Conservation (phyloP, 2,329 filamentous ascomycete species). For the Hawksworthiomyces lignivorus region DNA sequence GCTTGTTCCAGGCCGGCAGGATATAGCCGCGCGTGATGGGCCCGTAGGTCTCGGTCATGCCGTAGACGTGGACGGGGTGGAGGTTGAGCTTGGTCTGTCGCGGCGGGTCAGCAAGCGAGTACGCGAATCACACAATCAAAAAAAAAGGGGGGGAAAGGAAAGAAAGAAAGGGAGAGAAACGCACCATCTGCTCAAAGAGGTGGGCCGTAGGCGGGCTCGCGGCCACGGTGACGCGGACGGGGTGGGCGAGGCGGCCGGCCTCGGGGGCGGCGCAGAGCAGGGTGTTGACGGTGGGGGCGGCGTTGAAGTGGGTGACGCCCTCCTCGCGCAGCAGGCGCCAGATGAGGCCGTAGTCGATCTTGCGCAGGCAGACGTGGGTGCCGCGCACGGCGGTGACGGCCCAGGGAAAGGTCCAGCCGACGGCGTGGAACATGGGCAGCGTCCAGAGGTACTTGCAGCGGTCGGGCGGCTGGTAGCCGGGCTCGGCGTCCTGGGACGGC, state of each 20-base stretch:
- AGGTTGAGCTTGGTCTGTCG: constrained; percentile 64
- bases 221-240: constrained; percentile 83
- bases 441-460: constrained; percentile 85
- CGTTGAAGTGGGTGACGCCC: constrained; percentile 88
- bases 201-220: constrained; percentile 84
- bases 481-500: neutral
- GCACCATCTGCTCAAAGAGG: constrained; percentile 87
- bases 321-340: constrained; percentile 85
- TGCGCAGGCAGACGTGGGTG: constrained; percentile 90
- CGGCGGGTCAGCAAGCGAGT: too few relatives aligned
- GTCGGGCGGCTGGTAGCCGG: constrained; percentile 29
- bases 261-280: constrained; percentile 74
- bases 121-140: neutral
- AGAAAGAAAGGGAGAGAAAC: constrained; percentile 1
- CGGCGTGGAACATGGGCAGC: constrained; percentile 73
- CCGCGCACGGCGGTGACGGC: constrained; percentile 79
- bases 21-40: constrained; percentile 92
- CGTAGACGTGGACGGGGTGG: constrained; percentile 88
- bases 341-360: constrained; percentile 89
- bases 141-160: neutral
- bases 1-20: constrained; percentile 72
- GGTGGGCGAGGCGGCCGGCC: constrained; percentile 59
- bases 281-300: constrained; percentile 93
- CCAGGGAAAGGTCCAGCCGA: constrained; percentile 88
- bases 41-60: constrained; percentile 81